Conservation (phyloP, 192 early-diverging fungal genomes). For the Mortierella antarctica region DNA sequence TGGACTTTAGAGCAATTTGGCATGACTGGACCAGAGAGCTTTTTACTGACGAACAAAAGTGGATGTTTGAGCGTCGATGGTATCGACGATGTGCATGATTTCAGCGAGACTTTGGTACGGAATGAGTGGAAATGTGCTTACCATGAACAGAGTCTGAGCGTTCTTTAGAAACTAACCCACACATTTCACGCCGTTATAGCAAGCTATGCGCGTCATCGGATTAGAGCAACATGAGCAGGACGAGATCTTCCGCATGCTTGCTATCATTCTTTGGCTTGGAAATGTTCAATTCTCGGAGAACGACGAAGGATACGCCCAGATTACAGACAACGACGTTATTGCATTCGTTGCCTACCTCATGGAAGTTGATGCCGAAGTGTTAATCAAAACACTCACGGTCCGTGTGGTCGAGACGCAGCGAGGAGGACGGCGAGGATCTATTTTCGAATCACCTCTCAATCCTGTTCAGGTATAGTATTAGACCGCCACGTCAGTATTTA, state of each 20-base stretch:
- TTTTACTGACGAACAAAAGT: constrained; percentile 76
- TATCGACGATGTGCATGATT: constrained; percentile 92
- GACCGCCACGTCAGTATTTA: not conserved
- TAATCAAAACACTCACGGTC: constrained; percentile 71
- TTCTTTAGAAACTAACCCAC: not conserved
- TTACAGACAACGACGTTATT: constrained; percentile 72
- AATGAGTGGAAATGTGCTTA: not conserved
- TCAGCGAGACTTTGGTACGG: constrained; percentile 77
- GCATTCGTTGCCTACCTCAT: constrained; percentile 80
- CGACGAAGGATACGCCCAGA: constrained; percentile 74
- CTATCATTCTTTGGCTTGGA: constrained; percentile 95
- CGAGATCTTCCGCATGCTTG: constrained; percentile 91
- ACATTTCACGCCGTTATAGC: constrained; percentile 36
- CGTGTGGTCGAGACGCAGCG: constrained; percentile 82
- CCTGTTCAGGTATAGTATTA: constrained; percentile 67
- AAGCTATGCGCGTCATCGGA: constrained; percentile 95
- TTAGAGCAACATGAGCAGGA: constrained; percentile 83
- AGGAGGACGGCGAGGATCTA: constrained; percentile 77
- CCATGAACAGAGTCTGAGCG: not conserved
- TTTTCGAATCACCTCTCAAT: constrained; percentile 92
- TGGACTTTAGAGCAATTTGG: constrained; percentile 65
- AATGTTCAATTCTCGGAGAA: constrained; percentile 92
- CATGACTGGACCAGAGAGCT: constrained; percentile 83
- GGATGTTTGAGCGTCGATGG: constrained; percentile 90
- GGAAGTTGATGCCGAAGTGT: constrained; percentile 67